Base-by-base conservation (phyloP, 495 filamentous ascomycete genomes). In the Xylaria scruposa region DNA sequence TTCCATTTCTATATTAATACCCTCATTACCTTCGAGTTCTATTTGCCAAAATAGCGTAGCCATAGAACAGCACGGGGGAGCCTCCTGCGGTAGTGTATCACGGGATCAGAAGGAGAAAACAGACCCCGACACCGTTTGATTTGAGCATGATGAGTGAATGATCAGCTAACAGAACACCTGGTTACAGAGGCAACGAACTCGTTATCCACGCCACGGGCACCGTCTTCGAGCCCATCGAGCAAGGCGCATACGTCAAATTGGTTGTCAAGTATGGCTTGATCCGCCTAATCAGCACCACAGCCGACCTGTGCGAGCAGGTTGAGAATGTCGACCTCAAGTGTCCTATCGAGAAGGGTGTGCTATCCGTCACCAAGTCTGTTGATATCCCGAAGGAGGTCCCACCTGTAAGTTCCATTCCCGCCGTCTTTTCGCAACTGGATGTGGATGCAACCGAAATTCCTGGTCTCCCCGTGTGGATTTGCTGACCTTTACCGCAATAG, bases 251-350 rank as follows among this genome's bases (percentile, higher is more conserved):
- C 70, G 90, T 97, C 44, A 85, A 90, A 38, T 79, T 99, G 40
- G 86, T 90, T 68, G 95, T 98, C 83, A 98, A 97, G 81, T 99
- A 95, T 80, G 96, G 94, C 73, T 83, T 97, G 75, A 97, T 99
- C 78, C 92, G 90, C 60, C 85, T 99, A 68, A 88, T 99, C 81
- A 91, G 88, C 75, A 91, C 92, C 68, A 84, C 81, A 68, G 89
- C 91, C 75, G 91, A 97, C 78, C 88, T 98, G 15, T 99, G 96
- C 83, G 92, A 97, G 26, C 88, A 97, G 81, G 89, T 97, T 70
- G 81, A 87, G 75, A 94, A 97, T 65, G 93, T 97, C 15, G 94
- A 98, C 74, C 85, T 98, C 58, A 82, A 93, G 70, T 99, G 96
- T 81, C 96, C 96, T 62, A 86, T 99, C 69, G 83, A 94, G 80